These are phyloP conservation scores for Pterothamnion heteromorphum DNA, from an alignment of 31 red algal genomes.

Conservation along the genomic window DNA sequence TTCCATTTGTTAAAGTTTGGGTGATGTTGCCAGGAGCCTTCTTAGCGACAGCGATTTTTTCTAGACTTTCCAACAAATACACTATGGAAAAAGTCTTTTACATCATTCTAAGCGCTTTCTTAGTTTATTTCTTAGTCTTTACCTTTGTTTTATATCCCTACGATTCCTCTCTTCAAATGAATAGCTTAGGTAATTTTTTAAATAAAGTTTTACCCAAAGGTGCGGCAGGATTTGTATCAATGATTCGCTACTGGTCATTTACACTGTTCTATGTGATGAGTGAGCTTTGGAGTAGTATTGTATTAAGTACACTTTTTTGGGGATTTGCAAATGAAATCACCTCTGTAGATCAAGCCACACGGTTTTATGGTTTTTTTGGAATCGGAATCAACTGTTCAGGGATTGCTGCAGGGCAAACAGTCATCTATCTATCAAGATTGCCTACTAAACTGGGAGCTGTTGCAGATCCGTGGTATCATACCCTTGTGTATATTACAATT, in stretches of 20 bases:
- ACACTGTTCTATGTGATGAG: constrained; percentile 92
- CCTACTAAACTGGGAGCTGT: constrained; percentile 81
- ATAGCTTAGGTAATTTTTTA: constrained; percentile 51
- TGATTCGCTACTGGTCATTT: constrained; percentile 93
- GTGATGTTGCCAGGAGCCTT: constrained; percentile 88
- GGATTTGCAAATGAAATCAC: constrained; percentile 97
- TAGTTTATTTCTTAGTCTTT: constrained; percentile 84
- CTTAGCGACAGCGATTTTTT: constrained; percentile 78
- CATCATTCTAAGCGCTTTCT: constrained; percentile 77
- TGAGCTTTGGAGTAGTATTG: constrained; percentile 90
- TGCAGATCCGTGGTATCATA: constrained; percentile 90
- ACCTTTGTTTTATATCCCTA: constrained; percentile 86
- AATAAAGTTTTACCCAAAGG: constrained; percentile 62
- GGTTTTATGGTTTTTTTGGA: constrained; percentile 93
- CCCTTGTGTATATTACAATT: constrained; percentile 86
- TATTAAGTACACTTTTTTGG: constrained; percentile 91
- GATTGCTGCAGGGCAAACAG: constrained; percentile 92
- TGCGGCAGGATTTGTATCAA: constrained; percentile 65
- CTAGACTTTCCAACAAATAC: constrained; percentile 72
- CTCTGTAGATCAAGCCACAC: constrained; percentile 89
- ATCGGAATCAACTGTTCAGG: constrained; percentile 92
- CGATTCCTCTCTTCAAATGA: constrained; percentile 68
- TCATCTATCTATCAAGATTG: constrained; percentile 81
- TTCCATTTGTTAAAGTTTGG: constrained; percentile 96
- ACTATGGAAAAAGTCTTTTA: constrained; percentile 80